A percentile compares a stretch with the other conserved stretches of the same genome.
Evolutionary conservation across 768 basidiomycete species (phyloP).

Genomic region (Tulasnella sp.): DNA sequence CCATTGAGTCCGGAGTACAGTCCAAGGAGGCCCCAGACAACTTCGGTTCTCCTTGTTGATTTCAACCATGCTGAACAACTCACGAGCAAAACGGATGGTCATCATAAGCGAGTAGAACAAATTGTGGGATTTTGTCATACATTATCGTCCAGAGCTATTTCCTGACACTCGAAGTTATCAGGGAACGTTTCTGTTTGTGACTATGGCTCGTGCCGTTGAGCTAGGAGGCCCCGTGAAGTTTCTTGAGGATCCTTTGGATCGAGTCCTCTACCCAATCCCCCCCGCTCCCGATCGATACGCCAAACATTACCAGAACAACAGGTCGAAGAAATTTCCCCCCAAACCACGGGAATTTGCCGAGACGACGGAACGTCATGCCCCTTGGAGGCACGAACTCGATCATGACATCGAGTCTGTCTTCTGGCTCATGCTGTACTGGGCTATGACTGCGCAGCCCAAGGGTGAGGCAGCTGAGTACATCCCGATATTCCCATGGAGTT

Average conservation of each 20-base stretch:
- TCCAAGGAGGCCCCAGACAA: neutral
- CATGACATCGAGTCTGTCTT: constrained; percentile 18
- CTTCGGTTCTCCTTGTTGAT: constrained; percentile 16
- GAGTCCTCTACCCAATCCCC: neutral
- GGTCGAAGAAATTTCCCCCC: neutral
- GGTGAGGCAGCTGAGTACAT: neutral
- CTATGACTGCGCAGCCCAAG: constrained; percentile 9
- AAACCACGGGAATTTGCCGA: neutral
- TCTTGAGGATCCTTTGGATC: neutral
- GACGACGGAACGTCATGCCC: neutral
- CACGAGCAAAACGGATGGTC: neutral
- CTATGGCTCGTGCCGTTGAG: constrained; percentile 12
- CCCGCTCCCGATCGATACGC: neutral
- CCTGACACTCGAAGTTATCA: constrained; percentile 8
- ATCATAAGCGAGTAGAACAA: neutral
- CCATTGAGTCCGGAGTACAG: constrained; percentile 5
- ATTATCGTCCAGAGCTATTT: neutral
- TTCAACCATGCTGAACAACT: constrained; percentile 14
- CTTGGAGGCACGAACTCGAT: constrained; percentile 16
- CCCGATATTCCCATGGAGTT: neutral
- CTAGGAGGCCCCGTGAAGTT: neutral
- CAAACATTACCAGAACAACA: neutral
- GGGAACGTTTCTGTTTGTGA: neutral
- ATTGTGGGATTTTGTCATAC: neutral
- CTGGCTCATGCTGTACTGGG: constrained; percentile 22